Evolutionary conservation across 371 early-diverging fungal species (phyloP), one percentile per base, ranked within the genome.

Genomic region (Lichtheimia corymbifera): DNA sequence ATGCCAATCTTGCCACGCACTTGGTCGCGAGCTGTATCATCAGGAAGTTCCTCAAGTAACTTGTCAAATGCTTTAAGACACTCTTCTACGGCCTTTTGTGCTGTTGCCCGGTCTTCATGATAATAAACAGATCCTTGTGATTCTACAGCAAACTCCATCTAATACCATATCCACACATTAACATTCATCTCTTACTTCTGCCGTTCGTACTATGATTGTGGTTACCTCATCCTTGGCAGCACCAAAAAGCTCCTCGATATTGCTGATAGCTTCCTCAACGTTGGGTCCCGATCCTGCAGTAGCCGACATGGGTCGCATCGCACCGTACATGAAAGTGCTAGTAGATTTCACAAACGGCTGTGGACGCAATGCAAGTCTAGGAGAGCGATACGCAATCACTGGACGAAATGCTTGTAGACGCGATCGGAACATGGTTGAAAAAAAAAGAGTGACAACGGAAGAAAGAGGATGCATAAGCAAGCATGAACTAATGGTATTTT

Each of bases 81-180:
- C 12, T 78, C 73, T 17, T 55, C 20, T 2, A 78, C 75, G 3
- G 75, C 79, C 35, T 68, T 70, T 55, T 75, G 63, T 9, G 79
- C 79, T 18, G 71, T 71, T 0, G 45, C 55, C 7, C 50, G 64
- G 58, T 75, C 79, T 57, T 74, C 75, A 13, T 71, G 73, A 53
- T 78, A 78, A 60, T 78, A 78, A 44, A 68, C 69, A 11, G 79
- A 72, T 6, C 79, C 75, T 55, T 68, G 66, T 11, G 75, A 71
- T 58, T 78, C 79, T 13, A 71, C 65, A 4, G 79, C 75, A 63
- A 66, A 75, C 59, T 75, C 79, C 66, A 77, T 55, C 78, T 77
- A 35, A 35, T 15, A 25, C 22, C 12, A 27, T 30, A 30, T 7
- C 15, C 30, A 58, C 12, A 17, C 9, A 9, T 35, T 0, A 35